Evolutionary conservation across 768 basidiomycete genomes (phyloP).

Genomic region (Boletus tylopilopsis): DNA sequence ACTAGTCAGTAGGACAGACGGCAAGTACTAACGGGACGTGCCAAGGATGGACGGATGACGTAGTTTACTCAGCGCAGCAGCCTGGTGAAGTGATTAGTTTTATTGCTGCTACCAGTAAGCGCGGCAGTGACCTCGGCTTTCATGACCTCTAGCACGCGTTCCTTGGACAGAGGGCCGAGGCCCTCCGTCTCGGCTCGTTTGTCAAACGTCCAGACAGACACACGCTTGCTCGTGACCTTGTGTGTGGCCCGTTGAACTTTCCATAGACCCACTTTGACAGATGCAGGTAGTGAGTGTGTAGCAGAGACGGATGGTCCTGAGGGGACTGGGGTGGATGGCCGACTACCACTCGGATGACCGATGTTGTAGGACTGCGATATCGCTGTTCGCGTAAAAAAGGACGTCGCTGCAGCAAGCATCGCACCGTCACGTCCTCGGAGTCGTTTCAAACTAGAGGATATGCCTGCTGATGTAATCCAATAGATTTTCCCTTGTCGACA

Average conservation of each 20-base stretch:
- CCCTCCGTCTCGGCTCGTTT: slow-evolving; percentile 78
- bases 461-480: slow-evolving; percentile 10
- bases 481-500: too few relatives aligned
- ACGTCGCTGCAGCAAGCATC: slow-evolving; percentile 81
- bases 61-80: slow-evolving; percentile 75
- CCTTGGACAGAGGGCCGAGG: slow-evolving; percentile 58
- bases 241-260: slow-evolving; percentile 82
- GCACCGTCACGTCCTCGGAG: neutral
- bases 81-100: slow-evolving; percentile 43
- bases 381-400: slow-evolving; percentile 76
- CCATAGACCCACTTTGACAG: slow-evolving; percentile 78
- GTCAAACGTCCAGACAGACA: slow-evolving; percentile 91
- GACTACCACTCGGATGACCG: slow-evolving; percentile 36
- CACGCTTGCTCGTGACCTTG: slow-evolving; percentile 85
- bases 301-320: slow-evolving; percentile 28
- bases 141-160: slow-evolving; percentile 76
- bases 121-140: slow-evolving; percentile 74
- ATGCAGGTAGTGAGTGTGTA: slow-evolving; percentile 41
- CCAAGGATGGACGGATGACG: slow-evolving; percentile 93
- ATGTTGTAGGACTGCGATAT: slow-evolving; percentile 81
- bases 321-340: slow-evolving; percentile 36
- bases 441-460: neutral
- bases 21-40: slow-evolving; percentile 29
- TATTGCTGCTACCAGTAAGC: neutral
- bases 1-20: slow-evolving; percentile 3